Evolutionary conservation across 805 yeast species (phyloP).

Genomic region (Suhomyces prunicola): DNA sequence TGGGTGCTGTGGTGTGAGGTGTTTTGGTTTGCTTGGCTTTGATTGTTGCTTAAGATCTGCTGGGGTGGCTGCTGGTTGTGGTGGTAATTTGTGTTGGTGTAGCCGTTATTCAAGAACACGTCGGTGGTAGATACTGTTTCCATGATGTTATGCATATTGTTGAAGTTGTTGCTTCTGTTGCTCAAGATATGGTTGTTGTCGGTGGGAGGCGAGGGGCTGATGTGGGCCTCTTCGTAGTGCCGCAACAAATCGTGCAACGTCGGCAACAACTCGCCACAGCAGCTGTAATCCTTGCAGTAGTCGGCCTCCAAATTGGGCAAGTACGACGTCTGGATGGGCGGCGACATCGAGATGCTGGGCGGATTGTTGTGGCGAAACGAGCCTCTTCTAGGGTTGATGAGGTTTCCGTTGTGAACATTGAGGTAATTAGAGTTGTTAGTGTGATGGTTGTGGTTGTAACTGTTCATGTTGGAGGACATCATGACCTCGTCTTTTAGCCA

Average conservation of each 20-base stretch:
- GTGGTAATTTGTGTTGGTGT: slow-evolving; percentile 14
- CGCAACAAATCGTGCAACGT: slow-evolving; percentile 89
- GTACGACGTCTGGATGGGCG: slow-evolving; percentile 72
- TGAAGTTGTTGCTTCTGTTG: slow-evolving; percentile 30
- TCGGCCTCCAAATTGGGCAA: slow-evolving; percentile 92
- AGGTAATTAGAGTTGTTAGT: slow-evolving; percentile 11
- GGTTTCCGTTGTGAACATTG: slow-evolving; percentile 16
- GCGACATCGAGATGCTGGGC: slow-evolving; percentile 44
- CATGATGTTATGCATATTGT: slow-evolving; percentile 56
- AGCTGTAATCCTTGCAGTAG: slow-evolving; percentile 93
- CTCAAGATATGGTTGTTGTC: slow-evolving; percentile 30
- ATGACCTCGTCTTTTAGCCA: slow-evolving; percentile 94
- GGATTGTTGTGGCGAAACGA: slow-evolving; percentile 29
- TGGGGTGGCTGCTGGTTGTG: slow-evolving; percentile 15
- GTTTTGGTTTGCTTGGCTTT: slow-evolving; percentile 9
- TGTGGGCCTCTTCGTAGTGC: slow-evolving; percentile 96
- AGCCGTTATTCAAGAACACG: slow-evolving; percentile 64
- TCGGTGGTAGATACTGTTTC: slow-evolving; percentile 93
- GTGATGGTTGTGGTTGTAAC: slow-evolving; percentile 13
- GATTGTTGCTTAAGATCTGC: slow-evolving; percentile 8
- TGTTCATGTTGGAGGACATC: slow-evolving; percentile 37
- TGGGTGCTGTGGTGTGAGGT: slow-evolving; percentile 8
- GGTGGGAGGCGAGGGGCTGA: slow-evolving; percentile 52
- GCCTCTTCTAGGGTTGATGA: slow-evolving; percentile 37
- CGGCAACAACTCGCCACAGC: slow-evolving; percentile 92